A percentile compares a stretch with the other conserved stretches of the same genome.
Evolutionary conservation across 805 yeast species (phyloP).

Genomic region (Geotrichum ghanense): DNA sequence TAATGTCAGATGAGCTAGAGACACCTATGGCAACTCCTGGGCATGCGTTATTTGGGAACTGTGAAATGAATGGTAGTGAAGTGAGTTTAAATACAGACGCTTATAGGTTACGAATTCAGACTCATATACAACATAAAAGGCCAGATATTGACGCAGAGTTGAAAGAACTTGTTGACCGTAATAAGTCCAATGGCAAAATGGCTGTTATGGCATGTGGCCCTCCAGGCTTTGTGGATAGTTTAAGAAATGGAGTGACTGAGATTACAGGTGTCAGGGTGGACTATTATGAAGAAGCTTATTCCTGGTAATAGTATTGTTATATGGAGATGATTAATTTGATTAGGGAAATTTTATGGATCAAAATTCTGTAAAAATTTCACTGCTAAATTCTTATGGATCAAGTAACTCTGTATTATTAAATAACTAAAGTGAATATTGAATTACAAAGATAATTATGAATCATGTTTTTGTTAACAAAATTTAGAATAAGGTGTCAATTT

Average conservation of each 20-base stretch:
- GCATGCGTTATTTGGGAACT: neutral
- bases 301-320: constrained; percentile 53
- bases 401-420: too few relatives aligned
- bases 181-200: constrained; percentile 31
- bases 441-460: too few relatives aligned
- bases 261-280: constrained; percentile 42
- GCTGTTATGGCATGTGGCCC: constrained; percentile 57
- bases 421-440: too few relatives aligned
- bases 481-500: too few relatives aligned
- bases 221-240: constrained; percentile 42
- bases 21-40: neutral
- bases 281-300: constrained; percentile 57
- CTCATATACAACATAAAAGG: neutral
- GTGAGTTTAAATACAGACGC: neutral
- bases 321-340: too few relatives aligned
- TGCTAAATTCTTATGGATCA: too few relatives aligned
- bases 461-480: too few relatives aligned
- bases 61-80: neutral
- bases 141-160: neutral
- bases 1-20: neutral
- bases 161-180: neutral
- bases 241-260: constrained; percentile 37
- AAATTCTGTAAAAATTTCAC: too few relatives aligned
- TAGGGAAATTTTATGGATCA: too few relatives aligned
- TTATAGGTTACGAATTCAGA: neutral